These are phyloP conservation scores for Solanum appendiculatum DNA, from an alignment of 257 asterid genomes.

Conservation along the genomic window DNA sequence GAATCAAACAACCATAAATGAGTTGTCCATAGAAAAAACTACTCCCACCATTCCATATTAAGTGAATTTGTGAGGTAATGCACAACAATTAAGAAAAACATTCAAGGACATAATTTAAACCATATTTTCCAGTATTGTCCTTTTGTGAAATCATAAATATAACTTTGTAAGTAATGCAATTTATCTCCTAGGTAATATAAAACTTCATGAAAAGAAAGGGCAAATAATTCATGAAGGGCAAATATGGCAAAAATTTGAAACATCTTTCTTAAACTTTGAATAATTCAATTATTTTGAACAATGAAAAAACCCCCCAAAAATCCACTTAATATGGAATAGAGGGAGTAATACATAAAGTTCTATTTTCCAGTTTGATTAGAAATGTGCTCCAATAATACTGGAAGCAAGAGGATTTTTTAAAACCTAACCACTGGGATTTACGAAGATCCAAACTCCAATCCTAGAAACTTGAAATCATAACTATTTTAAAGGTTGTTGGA, in stretches of 20 bases:
- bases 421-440: neutral
- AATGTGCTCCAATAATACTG: neutral
- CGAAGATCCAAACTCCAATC: neutral
- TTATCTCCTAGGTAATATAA: no score
- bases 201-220: neutral
- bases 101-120: neutral
- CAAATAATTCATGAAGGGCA: neutral
- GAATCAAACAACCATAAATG: neutral
- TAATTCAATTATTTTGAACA: no score
- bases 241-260: neutral
- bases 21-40: neutral
- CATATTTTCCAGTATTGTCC: neutral
- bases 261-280: neutral
- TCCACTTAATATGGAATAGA: neutral
- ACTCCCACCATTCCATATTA: neutral
- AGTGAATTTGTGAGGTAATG: neutral
- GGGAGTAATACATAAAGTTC: neutral
- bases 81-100: neutral
- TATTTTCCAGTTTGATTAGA: neutral
- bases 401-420: neutral
- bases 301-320: neutral
- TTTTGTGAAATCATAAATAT: no score
- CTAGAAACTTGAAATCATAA: neutral
- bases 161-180: no score
- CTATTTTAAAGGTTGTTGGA: neutral